Base-by-base conservation (phyloP, 2,329 filamentous ascomycete genomes). In the Ambrosiella cleistominuta region DNA sequence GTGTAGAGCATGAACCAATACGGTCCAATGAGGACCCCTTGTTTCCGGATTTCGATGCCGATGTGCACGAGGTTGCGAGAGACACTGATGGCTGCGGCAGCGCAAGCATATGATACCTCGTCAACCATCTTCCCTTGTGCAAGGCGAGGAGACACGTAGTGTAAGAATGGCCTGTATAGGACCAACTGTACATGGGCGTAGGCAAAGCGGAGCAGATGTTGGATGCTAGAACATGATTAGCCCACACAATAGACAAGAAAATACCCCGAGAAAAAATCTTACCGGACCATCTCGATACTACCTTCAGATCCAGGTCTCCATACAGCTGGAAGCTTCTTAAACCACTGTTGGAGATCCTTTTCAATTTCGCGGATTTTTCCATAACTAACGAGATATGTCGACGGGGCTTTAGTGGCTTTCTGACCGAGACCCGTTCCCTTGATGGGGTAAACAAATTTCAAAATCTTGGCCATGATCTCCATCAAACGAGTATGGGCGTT, bases 1-100 rank as follows among this genome's bases (percentile, higher is more conserved):
- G 86, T 88, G 66, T 88, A 91, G 66, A 91, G 80, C 63, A 86
- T 85, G 66, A 91, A 91, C 87, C 87, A 93, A 68, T 88, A 90
- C 0, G 86, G 85, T 0, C 87, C 88, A 62, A 85, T 83, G n/a
- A 93, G 73, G 6, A 88, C 74, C 3, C 83, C 79, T 64, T 84
- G 79, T 66, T 82, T 83, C 63, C 85, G 82, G 73, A 90, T 90
- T 65, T 89, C 84, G 19, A 81, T 77, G 3, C 83, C 85, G 60
- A 91, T 88, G 65, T 90, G 86, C 39, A 93, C 80, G 61, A 93
- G 87, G 65, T 91, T 86, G 3, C 76, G 74, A 8, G 78, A 79
- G 11, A 89, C 74, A 60, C 76, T 82, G 57, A 82, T 76, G 1
- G 77, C 78, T 0, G 77, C 78, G 1, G 78, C 75, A 1, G 79